Base-by-base conservation (phyloP, 257 asterid species). In the Salvia rosmarinus region DNA sequence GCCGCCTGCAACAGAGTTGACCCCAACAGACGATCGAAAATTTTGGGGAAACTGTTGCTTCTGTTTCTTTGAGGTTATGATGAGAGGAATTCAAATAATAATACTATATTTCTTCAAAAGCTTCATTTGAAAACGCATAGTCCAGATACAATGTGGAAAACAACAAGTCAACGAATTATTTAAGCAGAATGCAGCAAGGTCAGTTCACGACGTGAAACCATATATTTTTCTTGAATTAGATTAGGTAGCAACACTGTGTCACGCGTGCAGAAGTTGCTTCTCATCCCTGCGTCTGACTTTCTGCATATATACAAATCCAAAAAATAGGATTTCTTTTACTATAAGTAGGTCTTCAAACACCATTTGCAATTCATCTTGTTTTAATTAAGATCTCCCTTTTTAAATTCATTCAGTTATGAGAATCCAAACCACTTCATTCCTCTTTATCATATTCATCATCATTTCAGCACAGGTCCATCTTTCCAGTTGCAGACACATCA, bases 151-250 rank as follows among this genome's bases (percentile, higher is more conserved):
- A 17, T 16, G 13, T 40, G 58, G 44, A 14, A 51, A 68, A 17
- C 61, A 68, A 13, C 2, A 69, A 76, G 75, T 76, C 76, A 76
- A 76, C 71, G 13, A 62, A 42, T 60, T 37, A 60, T 76, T 75
- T 76, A 68, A 60, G 57, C 67, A 42, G 44, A n/a, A n/a, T n/a
- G n/a, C n/a, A n/a, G n/a, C n/a, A n/a, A n/a, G n/a, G n/a, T n/a
- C 71, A 75, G n/a, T 10, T 23, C n/a, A 25, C 35, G 32, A 58
- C 75, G 79, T 59, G 75, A 35, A 23, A 44, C 46, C 42, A 34
- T 65, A 16, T 2, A 42, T 56, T 30, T 56, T 32, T 57, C 51
- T 67, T 21, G 51, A 57, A 66, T 44, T 42, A 30, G 25, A 46
- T 57, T 46, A 46, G 13, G 12, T 19, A 17, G n/a, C n/a, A 4